Base-by-base conservation (phyloP, 2,329 filamentous ascomycete species). In the Mariannaea elegans region DNA sequence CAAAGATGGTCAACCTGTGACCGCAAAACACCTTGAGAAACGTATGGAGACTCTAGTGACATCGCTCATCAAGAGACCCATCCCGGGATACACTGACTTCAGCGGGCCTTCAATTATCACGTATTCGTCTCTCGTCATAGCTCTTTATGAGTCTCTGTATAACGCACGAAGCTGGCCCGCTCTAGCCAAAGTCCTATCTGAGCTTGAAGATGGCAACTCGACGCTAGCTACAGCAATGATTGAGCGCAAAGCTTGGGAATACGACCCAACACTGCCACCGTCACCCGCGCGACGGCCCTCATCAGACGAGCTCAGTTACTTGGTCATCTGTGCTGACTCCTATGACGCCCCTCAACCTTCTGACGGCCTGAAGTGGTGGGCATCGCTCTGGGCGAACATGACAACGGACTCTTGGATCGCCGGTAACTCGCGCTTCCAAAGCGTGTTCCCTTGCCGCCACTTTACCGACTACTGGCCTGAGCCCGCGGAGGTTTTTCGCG, bases 291-390 rank as follows among this genome's bases (percentile, higher is more conserved):
- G 65, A 8, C 71, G 65, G 14, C 73, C 76, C 0, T 69, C 72
- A 2, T 74, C 77, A 2, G 72, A 76, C 7, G 81, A 83, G 64
- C 75, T 83, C 7, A 59, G 53, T 0, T 44, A 50, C 7, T 52
- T 82, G 2, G 81, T 84, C 39, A 77, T 83, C 34, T 84, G 81
- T 62, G 73, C 75, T 21, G 81, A 84, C 62, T 60, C 76, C 1
- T 82, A 80, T 53, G 81, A 83, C 60, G 79, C 78, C 1, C 73
- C 75, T 0, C 64, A 72, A 12, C 78, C 79, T 1, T 61, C 67
- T 3, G 73, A 73, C 3, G 77, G 75, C 2, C 64, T 82, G 3
- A 69, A 63, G n/a, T 83, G 79, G 80, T 84, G 80, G 79, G 72
- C 73, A 9, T 71, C 70, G 0, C 73, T 83, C 0, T 83, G 81